phyloP scores from a whole-genome alignment of 805 yeast genomes.

The Myxozyma geophila region DNA sequence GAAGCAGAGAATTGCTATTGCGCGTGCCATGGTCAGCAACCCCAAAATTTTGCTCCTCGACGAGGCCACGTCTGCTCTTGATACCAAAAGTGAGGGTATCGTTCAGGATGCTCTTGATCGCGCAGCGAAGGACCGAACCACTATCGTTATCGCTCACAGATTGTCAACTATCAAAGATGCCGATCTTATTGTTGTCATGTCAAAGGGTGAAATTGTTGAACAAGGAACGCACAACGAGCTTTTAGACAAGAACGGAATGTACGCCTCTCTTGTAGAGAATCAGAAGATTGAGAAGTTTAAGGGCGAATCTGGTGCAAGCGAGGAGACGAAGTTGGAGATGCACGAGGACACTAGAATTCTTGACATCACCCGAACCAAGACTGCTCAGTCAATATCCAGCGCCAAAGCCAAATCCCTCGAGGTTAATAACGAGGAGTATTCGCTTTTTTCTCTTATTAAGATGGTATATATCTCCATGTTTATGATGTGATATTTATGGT shows the following conservation, averaged over 20 bases:
- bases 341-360: constrained; percentile 28
- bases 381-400: constrained; percentile 28
- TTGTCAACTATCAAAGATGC: constrained; percentile 57
- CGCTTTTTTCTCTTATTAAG: background rate
- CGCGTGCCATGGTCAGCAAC: constrained; percentile 59
- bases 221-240: constrained; percentile 46
- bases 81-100: constrained; percentile 63
- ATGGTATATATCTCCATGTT: constrained; percentile 3
- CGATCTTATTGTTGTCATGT: constrained; percentile 53
- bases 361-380: constrained; percentile 23
- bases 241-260: constrained; percentile 36
- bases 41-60: constrained; percentile 63
- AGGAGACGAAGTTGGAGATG: constrained; percentile 11
- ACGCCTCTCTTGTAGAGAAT: constrained; percentile 45
- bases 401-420: background rate
- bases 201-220: constrained; percentile 52
- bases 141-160: constrained; percentile 59
- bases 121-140: constrained; percentile 46
- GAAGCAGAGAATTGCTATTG: constrained; percentile 67
- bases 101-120: constrained; percentile 57
- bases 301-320: constrained; percentile 2
- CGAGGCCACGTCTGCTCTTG: constrained; percentile 71
- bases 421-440: background rate
- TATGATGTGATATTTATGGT: background rate
- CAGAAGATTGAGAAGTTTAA: constrained; percentile 40